Conservation (phyloP, 31 red algal species). For the Pterothamnion heteromorphum region DNA sequence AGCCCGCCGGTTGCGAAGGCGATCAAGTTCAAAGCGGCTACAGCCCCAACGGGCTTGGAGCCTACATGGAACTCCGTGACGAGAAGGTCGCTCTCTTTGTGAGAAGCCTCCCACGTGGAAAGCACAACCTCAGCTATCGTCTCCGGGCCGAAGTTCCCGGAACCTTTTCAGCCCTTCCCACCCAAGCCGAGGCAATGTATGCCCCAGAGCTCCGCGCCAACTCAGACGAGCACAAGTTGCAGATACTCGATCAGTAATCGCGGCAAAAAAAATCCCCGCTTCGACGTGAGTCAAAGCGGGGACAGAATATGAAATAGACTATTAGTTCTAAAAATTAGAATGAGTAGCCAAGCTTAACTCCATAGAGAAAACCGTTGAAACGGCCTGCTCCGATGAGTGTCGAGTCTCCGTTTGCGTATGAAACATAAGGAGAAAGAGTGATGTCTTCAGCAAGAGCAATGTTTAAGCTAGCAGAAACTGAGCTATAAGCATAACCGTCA, state of each 20-base stretch:
- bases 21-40: background rate
- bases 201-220: background rate
- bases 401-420: too few relatives aligned
- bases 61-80: conserved; percentile 28
- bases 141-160: conserved; percentile 10
- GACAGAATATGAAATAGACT: too few relatives aligned
- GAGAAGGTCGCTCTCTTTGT: background rate
- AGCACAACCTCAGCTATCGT: background rate
- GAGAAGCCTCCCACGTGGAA: background rate
- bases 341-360: too few relatives aligned
- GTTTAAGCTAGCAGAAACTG: too few relatives aligned
- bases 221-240: background rate
- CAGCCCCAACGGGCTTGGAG: background rate
- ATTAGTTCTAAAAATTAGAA: too few relatives aligned
- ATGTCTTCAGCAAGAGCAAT: too few relatives aligned
- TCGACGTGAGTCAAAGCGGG: too few relatives aligned
- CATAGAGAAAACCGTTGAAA: too few relatives aligned
- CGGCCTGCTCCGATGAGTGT: too few relatives aligned
- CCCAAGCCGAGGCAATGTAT: background rate
- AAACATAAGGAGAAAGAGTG: too few relatives aligned
- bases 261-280: background rate
- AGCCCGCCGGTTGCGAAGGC: background rate
- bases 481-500: too few relatives aligned
- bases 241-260: background rate
- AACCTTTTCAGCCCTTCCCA: background rate